Conservation (phyloP, 2,329 filamentous ascomycete species). For the Leptographium radiaticola region DNA sequence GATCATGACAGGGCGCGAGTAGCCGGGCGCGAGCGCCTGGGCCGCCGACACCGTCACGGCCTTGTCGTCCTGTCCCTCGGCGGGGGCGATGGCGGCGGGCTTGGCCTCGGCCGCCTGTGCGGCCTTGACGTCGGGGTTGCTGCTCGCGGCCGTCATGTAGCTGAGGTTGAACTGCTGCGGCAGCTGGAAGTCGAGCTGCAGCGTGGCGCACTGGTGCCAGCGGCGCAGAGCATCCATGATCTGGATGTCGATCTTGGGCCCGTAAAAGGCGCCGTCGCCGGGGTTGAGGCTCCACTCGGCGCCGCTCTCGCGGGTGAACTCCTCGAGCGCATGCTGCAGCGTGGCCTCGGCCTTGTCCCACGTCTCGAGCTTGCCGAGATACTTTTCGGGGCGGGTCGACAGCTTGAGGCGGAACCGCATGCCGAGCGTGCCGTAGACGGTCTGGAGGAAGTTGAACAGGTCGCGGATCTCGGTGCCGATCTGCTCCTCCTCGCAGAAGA, state of each 20-base stretch:
- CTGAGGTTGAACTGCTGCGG: slow-evolving; percentile 13
- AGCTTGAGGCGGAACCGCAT: slow-evolving; percentile 91
- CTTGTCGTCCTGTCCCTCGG: slow-evolving; percentile 21
- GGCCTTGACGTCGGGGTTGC: slow-evolving; percentile 1
- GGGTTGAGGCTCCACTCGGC: slow-evolving; percentile 82
- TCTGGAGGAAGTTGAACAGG: slow-evolving; percentile 75
- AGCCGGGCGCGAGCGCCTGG: slow-evolving; percentile 51
- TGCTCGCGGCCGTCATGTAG: slow-evolving; percentile 17
- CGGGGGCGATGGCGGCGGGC: slow-evolving; percentile 3
- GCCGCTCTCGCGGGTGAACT: slow-evolving; percentile 46
- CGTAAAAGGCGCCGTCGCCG: slow-evolving; percentile 95
- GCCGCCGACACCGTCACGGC: slow-evolving; percentile 22
- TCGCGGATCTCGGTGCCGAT: slow-evolving; percentile 60
- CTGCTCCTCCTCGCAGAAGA: slow-evolving; percentile 70
- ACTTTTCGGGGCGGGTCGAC: slow-evolving; percentile 81
- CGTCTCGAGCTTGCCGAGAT: slow-evolving; percentile 70
- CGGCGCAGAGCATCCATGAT: slow-evolving; percentile 78
- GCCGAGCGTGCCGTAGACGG: slow-evolving; percentile 65
- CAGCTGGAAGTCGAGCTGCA: slow-evolving; percentile 79
- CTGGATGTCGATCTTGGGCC: slow-evolving; percentile 95
- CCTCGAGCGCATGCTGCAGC: slow-evolving; percentile 64
- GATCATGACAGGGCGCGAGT: slow-evolving; percentile 73
- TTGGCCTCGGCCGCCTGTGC: slow-evolving; percentile 7
- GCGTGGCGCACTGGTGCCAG: slow-evolving; percentile 73
- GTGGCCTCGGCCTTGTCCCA: slow-evolving; percentile 83